phyloP scores from a whole-genome alignment of 2,329 filamentous ascomycete genomes.

The Fusarium sarcochroum region DNA sequence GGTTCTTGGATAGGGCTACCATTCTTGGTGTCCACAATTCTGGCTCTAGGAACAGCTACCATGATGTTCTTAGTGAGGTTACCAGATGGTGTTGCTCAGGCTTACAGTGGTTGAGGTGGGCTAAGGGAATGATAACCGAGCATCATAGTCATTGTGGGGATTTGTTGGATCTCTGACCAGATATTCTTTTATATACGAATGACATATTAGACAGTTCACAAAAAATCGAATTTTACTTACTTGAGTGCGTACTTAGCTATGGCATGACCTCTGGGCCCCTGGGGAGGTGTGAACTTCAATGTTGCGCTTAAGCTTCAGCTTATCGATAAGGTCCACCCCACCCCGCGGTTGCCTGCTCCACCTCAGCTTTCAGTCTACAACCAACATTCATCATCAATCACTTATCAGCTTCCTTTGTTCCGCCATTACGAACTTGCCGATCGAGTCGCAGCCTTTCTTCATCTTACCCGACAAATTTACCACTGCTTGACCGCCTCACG shows the following conservation, averaged over 20 bases:
- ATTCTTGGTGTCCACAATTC: slow-evolving; percentile 56
- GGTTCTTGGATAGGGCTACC: slow-evolving; percentile 65
- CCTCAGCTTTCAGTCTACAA: slow-evolving; percentile 35
- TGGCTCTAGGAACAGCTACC: slow-evolving; percentile 50
- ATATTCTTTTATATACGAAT: background rate
- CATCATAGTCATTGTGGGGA: background rate
- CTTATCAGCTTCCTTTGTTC: slow-evolving; percentile 24
- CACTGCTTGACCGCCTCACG: background rate
- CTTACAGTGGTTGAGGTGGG: slow-evolving; percentile 13
- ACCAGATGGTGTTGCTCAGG: slow-evolving; percentile 41
- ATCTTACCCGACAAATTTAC: background rate
- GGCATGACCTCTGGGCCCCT: no score
- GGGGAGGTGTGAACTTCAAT: background rate
- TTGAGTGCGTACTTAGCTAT: background rate
- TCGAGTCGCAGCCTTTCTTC: background rate
- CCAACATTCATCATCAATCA: slow-evolving; percentile 21
- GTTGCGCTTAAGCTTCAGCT: background rate
- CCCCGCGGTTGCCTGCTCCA: slow-evolving; percentile 46
- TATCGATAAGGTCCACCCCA: slow-evolving; percentile 44
- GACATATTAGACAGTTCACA: no score
- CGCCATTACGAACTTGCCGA: background rate
- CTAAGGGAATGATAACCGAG: background rate
- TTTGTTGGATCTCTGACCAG: background rate
- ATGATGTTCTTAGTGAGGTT: slow-evolving; percentile 52
- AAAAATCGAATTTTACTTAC: no score